Evolutionary conservation across 139 green algal species (phyloP), one percentile per base, ranked within the genome.

Genomic region (Trebouxia sp.): DNA sequence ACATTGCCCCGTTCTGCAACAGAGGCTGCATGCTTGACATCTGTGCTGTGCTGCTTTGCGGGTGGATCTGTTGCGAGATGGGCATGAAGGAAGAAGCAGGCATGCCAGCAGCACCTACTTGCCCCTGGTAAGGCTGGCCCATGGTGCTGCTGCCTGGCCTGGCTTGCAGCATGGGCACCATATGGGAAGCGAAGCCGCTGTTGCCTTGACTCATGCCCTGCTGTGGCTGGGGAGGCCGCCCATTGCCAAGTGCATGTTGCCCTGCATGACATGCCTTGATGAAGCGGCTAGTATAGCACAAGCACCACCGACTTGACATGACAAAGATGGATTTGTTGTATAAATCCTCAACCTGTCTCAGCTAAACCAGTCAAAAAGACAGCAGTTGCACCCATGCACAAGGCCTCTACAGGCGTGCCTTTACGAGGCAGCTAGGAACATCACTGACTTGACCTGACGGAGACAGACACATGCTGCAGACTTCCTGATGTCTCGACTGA

Each of bases 11-110:
- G n/a, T 72, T 43, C 62, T 41, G 17, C 11, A 35, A 35, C 37
- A 42, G 62, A 42, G 62, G 32, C 32, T 72, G 62, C 62, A 72
- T 42, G 62, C 15, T 10, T 1, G 32, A 41, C 11, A 72, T 30
- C 5, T 45, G 32, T 26, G 62, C 5, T 26, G 14, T 17, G 20
- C 28, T 3, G 12, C 32, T 24, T 35, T 72, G 62, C 28, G 62
- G 6, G 15, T n/a, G 14, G 3, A 39, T 35, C 12, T 72, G 58
- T 39, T 69, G 62, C 62, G 43, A 45, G 32, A 72, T n/a, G 11
- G 62, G 62, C 62, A 72, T 72, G 62, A 72, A 72, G 35, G 62
- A 45, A 43, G 35, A 28, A 11, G 62, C 62, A 30, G 62, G 37
- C 62, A 43, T 26, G 62, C 14, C 47, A 53, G 32, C 62, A 45